phyloP scores from a whole-genome alignment of 1,139 yeast species.

The Blastobotrys malaysiensis region DNA sequence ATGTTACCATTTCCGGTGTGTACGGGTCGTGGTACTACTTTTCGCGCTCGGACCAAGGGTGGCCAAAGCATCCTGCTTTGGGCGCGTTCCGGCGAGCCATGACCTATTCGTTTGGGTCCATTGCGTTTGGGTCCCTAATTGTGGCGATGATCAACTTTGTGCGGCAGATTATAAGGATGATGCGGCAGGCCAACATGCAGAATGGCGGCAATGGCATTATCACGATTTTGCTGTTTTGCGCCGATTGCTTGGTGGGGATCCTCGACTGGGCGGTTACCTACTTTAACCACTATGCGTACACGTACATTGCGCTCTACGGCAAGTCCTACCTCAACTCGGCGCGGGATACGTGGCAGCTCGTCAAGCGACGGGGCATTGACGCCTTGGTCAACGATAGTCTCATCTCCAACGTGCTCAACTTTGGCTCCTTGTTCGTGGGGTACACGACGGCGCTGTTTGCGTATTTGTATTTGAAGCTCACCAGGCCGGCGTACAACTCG shows the following conservation, averaged over 20 bases:
- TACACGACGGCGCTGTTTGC: constrained; percentile 65
- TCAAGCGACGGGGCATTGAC: constrained; percentile 77
- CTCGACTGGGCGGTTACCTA: constrained; percentile 77
- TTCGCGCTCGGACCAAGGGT: constrained; percentile 69
- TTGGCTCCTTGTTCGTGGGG: constrained; percentile 67
- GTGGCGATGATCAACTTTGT: constrained; percentile 69
- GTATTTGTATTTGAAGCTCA: constrained; percentile 63
- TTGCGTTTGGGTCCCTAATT: constrained; percentile 80
- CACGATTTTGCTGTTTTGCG: constrained; percentile 45
- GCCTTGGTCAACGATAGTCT: constrained; percentile 82
- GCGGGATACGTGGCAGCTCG: constrained; percentile 72
- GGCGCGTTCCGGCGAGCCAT: constrained; percentile 80
- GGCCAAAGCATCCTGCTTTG: constrained; percentile 73
- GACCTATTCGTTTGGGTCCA: constrained; percentile 85
- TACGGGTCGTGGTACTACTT: constrained; percentile 91
- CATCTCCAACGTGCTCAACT: constrained; percentile 67
- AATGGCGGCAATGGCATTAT: constrained; percentile 50
- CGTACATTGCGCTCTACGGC: constrained; percentile 84
- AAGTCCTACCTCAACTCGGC: constrained; percentile 71
- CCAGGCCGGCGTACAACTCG: constrained; percentile 68
- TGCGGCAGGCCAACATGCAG: constrained; percentile 37
- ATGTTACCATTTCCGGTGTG: constrained; percentile 77
- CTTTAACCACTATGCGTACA: constrained; percentile 88
- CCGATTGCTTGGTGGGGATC: constrained; percentile 58
- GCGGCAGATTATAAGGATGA: constrained; percentile 46